Evolutionary conservation across 495 filamentous ascomycete species (phyloP).

Genomic region (Daldinia vernicosa): DNA sequence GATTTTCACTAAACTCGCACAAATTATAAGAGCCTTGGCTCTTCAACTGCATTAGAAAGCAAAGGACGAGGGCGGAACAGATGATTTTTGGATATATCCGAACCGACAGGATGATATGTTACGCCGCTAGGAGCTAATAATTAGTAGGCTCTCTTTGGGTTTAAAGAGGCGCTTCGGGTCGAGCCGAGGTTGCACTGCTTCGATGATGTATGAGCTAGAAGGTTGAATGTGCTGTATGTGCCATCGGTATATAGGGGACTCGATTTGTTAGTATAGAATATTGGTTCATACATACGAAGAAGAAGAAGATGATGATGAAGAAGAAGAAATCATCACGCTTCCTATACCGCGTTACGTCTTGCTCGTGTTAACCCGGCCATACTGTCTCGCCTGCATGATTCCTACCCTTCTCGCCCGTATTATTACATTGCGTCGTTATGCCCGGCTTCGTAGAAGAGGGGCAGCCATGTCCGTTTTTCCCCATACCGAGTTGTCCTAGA

Average conservation of each 20-base stretch:
- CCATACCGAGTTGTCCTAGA: not conserved
- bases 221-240: not conserved
- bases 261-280: not conserved
- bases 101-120: not conserved
- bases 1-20: conserved; percentile 64
- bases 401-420: not conserved
- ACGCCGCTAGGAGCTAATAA: not conserved
- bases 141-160: not conserved
- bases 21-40: not conserved
- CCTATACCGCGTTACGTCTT: not conserved
- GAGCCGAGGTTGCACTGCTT: conserved; percentile 2
- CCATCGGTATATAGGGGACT: not conserved
- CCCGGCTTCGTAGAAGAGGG: not conserved
- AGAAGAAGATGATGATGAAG: no score
- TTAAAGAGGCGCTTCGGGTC: conserved; percentile 3
- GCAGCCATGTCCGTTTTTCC: not conserved
- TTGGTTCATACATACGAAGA: no score
- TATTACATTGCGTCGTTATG: not conserved
- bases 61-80: not conserved
- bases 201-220: not conserved
- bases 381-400: no score
- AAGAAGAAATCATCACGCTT: not conserved
- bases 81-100: not conserved
- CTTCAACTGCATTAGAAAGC: not conserved
- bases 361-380: not conserved